These are phyloP conservation scores for Pseudocercospora pini-densiflorae DNA, from an alignment of 2,329 filamentous ascomycete species.

Conservation along the genomic window DNA sequence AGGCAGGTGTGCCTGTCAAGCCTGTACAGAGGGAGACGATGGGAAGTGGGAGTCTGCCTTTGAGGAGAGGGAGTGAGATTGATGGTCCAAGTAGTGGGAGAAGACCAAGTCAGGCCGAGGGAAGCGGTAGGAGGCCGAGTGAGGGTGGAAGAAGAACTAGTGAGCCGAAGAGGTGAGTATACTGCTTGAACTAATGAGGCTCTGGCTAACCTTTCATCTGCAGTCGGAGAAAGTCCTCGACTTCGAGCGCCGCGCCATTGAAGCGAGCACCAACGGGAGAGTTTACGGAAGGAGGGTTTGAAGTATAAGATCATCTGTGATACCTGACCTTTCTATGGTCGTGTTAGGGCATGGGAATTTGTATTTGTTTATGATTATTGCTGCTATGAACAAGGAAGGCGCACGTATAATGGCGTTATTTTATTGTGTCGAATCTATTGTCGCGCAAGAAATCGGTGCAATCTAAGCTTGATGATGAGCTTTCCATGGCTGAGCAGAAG, in stretches of 20 bases:
- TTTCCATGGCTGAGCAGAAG: neutral
- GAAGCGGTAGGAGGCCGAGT: slow-evolving; percentile 27
- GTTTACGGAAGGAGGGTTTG: slow-evolving; percentile 18
- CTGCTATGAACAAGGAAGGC: neutral
- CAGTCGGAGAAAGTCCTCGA: slow-evolving; percentile 1
- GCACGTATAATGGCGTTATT: neutral
- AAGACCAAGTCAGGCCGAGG: neutral
- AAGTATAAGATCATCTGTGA: neutral
- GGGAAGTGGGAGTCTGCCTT: neutral
- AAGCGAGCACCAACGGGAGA: slow-evolving; percentile 8
- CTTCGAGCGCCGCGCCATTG: neutral
- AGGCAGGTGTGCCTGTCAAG: slow-evolving; percentile 52
- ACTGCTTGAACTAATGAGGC: neutral
- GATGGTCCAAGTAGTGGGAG: neutral
- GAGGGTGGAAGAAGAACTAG: slow-evolving; percentile 30
- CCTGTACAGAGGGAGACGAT: neutral
- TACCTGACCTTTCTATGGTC: neutral
- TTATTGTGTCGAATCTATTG: neutral
- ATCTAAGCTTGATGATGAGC: neutral
- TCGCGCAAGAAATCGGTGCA: neutral
- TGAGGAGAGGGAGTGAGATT: neutral
- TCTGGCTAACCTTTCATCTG: neutral
- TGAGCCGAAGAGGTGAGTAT: slow-evolving; percentile 5
- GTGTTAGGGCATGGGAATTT: neutral
- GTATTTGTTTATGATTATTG: neutral